Base-by-base conservation (phyloP, 208 protist genomes). In the Trypanosoma boissoni region DNA sequence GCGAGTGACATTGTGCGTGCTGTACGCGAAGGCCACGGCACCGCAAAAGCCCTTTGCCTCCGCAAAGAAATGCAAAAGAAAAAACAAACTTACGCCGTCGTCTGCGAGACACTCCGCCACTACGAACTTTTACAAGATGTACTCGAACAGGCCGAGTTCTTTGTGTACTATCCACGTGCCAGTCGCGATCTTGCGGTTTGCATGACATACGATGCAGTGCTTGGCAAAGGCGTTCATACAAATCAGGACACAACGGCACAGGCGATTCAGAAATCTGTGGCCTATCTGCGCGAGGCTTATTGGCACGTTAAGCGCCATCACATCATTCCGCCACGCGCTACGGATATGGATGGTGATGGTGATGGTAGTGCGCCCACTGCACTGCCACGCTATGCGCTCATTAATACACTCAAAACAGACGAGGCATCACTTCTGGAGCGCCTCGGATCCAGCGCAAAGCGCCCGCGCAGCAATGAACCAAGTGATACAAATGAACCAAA, bases 61-160 rank as follows among this genome's bases (percentile, higher is more conserved):
- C 73, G 84, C n/a, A 95, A 92, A 71, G 86, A 95, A 28, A 84
- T 96, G 76, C 88, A 96, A 46, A 96, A 95, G 68, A 96, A 96
- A 67, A 86, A 83, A 56, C 86, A 93, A 54, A 96, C 91, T 0
- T 96, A 95, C 66, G 91, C 91, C n/a, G 81, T 96, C 0, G 88
- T 93, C 2, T 93, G 85, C 55, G 88, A 95, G 61, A 96, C 91
- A 20, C 68, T 95, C 34, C 76, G 85, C 7, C 78, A 94, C 67
- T 91, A 90, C 69, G 82, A 95, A 46, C 73, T 96, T 28, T 64
- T 96, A 23, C 67, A 92, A 45, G 86, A 94, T 37, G 78, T 96
- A 21, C 74, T 96, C 7, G 75, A 84, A 51, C 69, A 74, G 21
- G 71, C 84, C 0, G 79, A 91, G 68, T 93, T 96, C 52, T 92